Conservation (phyloP, 805 yeast genomes). For the Ogataea thermomethanolica region DNA sequence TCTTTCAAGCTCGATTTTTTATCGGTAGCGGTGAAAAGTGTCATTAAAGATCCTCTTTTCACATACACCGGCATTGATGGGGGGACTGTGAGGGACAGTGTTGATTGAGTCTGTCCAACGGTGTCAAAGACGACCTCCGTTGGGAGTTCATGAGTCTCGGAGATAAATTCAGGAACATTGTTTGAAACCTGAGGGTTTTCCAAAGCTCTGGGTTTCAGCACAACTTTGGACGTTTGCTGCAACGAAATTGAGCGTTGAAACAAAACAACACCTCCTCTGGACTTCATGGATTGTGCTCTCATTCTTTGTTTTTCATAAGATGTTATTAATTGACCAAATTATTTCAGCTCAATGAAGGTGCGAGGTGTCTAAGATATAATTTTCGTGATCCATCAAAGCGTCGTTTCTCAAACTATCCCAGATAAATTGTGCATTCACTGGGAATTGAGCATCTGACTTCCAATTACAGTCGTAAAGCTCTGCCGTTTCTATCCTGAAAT, state of each 20-base stretch:
- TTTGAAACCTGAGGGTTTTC: constrained; percentile 7
- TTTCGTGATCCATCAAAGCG: constrained; percentile 15
- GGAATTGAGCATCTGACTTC: too few species aligned
- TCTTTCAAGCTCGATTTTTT: constrained; percentile 11
- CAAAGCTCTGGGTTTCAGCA: background rate
- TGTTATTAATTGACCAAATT: constrained; percentile 1
- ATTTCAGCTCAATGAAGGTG: constrained; percentile 1
- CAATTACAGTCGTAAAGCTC: too few species aligned
- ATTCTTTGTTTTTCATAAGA: constrained; percentile 8
- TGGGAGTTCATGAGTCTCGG: constrained; percentile 2
- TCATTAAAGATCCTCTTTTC: constrained; percentile 46
- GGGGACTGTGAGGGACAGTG: constrained; percentile 49
- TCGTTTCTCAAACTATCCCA: constrained; percentile 28
- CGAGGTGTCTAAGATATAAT: constrained; percentile 6
- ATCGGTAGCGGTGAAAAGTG: constrained; percentile 35
- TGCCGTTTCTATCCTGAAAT: too few species aligned
- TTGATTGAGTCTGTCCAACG: constrained; percentile 47
- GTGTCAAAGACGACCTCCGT: constrained; percentile 36
- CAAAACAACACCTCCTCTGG: too few species aligned
- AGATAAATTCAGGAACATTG: constrained; percentile 13
- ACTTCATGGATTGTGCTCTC: background rate
- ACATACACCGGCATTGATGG: constrained; percentile 56
- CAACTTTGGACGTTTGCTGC: constrained; percentile 17
- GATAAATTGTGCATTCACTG: constrained; percentile 32
- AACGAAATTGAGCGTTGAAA: constrained; percentile 13